phyloP scores from a whole-genome alignment of 345 rosid species.

The Arabidopsis suecica region DNA sequence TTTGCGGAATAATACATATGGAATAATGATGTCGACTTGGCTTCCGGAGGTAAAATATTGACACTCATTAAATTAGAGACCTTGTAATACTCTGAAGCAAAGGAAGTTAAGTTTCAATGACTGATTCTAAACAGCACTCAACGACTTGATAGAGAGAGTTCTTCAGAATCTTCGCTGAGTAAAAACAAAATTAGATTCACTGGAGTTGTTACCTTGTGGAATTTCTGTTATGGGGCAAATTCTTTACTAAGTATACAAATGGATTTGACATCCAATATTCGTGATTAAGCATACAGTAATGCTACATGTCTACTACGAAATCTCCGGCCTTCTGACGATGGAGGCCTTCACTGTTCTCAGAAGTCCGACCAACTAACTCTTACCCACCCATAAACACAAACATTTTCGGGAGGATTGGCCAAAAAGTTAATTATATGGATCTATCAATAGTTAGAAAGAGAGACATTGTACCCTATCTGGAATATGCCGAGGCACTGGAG shows the following conservation, averaged over 20 bases:
- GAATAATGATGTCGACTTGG: background rate
- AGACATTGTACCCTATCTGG: constrained; percentile 92
- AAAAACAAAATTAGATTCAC: background rate
- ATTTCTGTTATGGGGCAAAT: constrained; percentile 22
- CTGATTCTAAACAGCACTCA: background rate
- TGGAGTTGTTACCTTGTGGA: constrained; percentile 14
- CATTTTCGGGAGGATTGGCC: constrained; percentile 33
- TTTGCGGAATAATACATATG: constrained; percentile 1
- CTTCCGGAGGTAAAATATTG: background rate
- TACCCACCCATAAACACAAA: constrained; percentile 34
- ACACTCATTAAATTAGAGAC: background rate
- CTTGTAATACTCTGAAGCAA: background rate
- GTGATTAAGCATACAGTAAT: constrained; percentile 31
- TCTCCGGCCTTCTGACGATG: constrained; percentile 32
- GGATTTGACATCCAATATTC: constrained; percentile 28
- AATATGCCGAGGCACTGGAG: constrained; percentile 76
- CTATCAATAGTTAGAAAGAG: constrained; percentile 67
- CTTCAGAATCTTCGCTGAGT: background rate
- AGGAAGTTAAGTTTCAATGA: background rate
- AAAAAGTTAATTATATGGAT: constrained; percentile 17
- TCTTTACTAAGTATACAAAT: constrained; percentile 39
- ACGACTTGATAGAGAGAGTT: background rate
- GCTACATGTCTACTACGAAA: constrained; percentile 35
- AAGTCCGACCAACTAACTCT: constrained; percentile 32
- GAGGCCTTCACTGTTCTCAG: constrained; percentile 41